Conservation (phyloP, 768 basidiomycete genomes). For the Russula virescens region DNA sequence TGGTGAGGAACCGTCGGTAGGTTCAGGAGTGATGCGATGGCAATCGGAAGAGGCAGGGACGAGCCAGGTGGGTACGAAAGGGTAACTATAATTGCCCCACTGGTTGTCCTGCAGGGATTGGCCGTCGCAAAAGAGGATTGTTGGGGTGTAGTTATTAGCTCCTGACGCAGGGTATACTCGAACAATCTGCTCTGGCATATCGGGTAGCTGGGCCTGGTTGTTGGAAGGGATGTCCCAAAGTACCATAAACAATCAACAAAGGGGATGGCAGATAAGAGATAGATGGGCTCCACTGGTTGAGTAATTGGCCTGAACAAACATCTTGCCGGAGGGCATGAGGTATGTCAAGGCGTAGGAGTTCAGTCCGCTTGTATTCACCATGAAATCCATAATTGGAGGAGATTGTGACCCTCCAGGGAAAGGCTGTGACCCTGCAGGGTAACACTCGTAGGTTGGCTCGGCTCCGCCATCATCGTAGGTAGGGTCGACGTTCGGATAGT, state of each 20-base stretch:
- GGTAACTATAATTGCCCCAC: constrained; percentile 75
- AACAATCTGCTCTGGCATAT: constrained; percentile 67
- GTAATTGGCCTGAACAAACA: constrained; percentile 79
- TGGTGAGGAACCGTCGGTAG: constrained; percentile 54
- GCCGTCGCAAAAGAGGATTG: constrained; percentile 89
- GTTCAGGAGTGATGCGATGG: constrained; percentile 84
- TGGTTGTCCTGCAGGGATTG: constrained; percentile 63
- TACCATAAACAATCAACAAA: constrained; percentile 29
- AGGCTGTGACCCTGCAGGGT: constrained; percentile 53
- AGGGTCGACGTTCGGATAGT: constrained; percentile 64
- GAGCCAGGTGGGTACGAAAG: constrained; percentile 67
- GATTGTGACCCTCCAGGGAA: too few species aligned
- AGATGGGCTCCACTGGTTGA: constrained; percentile 53
- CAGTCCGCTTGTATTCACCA: constrained; percentile 65
- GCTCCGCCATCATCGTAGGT: constrained; percentile 58
- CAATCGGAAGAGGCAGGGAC: constrained; percentile 67
- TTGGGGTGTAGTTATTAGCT: constrained; percentile 82
- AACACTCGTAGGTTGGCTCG: constrained; percentile 82
- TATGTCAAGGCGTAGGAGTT: constrained; percentile 73
- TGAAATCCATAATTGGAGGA: constrained; percentile 56
- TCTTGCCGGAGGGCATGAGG: constrained; percentile 68
- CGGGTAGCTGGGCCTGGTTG: constrained; percentile 54
- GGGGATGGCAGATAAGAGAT: constrained; percentile 5
- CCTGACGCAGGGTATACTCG: constrained; percentile 90
- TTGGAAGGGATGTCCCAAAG: constrained; percentile 52